Conservation (phyloP, 306 rosid species). For the Lagenaria siceraria region DNA sequence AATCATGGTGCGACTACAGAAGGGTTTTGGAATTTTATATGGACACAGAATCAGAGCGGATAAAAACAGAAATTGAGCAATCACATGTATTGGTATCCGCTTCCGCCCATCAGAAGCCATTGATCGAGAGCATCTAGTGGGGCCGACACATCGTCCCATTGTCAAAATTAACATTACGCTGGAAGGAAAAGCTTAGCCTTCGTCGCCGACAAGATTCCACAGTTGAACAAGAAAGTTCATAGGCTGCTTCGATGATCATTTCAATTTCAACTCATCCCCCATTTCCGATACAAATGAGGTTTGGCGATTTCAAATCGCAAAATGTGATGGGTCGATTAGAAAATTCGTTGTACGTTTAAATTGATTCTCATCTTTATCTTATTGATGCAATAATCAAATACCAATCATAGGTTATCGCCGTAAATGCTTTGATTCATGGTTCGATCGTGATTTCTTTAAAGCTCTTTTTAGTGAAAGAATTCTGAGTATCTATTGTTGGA, state of each 20-base stretch:
- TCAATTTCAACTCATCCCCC: background rate
- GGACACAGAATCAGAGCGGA: constrained; percentile 7
- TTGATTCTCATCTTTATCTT: background rate
- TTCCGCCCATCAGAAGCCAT: background rate
- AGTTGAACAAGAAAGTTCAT: background rate
- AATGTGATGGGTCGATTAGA: background rate
- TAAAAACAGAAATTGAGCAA: constrained; percentile 12
- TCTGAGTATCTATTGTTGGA: background rate
- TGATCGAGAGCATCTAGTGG: constrained; percentile 21
- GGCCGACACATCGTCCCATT: constrained; percentile 1
- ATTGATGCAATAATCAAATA: background rate
- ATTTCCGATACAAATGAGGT: background rate
- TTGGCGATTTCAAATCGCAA: background rate
- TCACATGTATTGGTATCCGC: constrained; percentile 6
- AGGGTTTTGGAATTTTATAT: constrained; percentile 6
- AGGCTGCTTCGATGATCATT: background rate
- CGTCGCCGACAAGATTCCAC: background rate
- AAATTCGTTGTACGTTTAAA: background rate
- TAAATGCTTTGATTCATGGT: background rate
- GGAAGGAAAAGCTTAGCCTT: background rate
- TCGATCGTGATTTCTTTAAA: background rate
- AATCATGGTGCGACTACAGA: background rate
- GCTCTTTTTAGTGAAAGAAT: background rate
- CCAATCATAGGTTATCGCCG: background rate
- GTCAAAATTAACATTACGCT: background rate